Base-by-base conservation (phyloP, 305 asterid genomes). In the Fraxinus dipetala region DNA sequence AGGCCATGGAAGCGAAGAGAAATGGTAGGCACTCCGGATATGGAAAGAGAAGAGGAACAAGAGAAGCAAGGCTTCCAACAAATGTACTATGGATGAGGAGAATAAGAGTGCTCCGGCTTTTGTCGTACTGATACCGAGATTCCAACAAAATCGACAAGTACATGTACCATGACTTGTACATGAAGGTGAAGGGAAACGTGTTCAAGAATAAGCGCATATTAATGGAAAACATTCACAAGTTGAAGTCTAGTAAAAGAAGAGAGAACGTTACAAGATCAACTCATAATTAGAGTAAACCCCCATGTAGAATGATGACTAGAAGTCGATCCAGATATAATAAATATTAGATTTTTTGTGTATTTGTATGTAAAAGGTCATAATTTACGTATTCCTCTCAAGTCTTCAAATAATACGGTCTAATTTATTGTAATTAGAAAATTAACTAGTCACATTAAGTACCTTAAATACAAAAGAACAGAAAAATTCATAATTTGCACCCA, bases 11-110 rank as follows among this genome's bases (percentile, higher is more conserved):
- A 48, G 86, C 84, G 2, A 85, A 38, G 82, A 83, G 80, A 63
- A 85, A 80, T 70, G 86, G 88, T 43, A 63, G 88, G 56, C 88
- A 83, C 72, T 83, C 84, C 6, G 88, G 88, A 18, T 80, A 80
- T 61, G 89, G 89, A 20, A 87, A 87, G 78, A 78, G 87, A 43
- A 82, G 78, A 83, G 89, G 89, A 11, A 87, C 87, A 2, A 84
- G 72, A 16, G 89, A 87, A 40, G 86, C 87, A 11, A 80, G 89
- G 79, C 65, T 67, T 16, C 87, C 89, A 5, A 38, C 83, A 13
- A 84, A 87, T 65, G 32, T 87, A 18, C 80, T 82, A 3, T 87
- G 89, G 89, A 87, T 84, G 87, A 82, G 83, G 75, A 81, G 87
- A 80, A 77, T 83, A 22, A 80, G 88, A 72, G 82, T 79, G 30